phyloP scores from a whole-genome alignment of 2,329 filamentous ascomycete species.

The Achaetomium macrosporum region DNA sequence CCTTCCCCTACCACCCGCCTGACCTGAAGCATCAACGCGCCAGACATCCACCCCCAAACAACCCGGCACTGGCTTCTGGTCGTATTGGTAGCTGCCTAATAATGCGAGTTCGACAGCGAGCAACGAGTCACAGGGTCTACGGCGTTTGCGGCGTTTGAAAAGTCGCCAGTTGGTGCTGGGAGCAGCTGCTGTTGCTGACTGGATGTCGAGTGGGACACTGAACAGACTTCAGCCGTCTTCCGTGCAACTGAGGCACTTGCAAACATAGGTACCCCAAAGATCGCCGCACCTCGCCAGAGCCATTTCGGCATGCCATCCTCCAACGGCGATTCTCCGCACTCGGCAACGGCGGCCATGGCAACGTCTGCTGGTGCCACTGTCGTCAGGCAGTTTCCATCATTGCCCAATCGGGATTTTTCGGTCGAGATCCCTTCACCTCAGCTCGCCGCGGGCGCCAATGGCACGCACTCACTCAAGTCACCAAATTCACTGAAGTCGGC shows the following conservation, averaged over 20 bases:
- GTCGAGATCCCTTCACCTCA: slow-evolving; percentile 45
- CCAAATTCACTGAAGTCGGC: slow-evolving; percentile 43
- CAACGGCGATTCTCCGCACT: slow-evolving; percentile 47
- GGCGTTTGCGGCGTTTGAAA: slow-evolving; percentile 14
- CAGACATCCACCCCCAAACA: neutral
- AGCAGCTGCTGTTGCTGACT: neutral
- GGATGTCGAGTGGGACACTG: slow-evolving; percentile 5
- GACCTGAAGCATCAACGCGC: slow-evolving; percentile 3
- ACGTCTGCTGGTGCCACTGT: slow-evolving; percentile 34
- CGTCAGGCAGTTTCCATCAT: slow-evolving; percentile 39
- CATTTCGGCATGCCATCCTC: slow-evolving; percentile 44
- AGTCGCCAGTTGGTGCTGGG: slow-evolving; percentile 2
- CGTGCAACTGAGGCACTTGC: neutral
- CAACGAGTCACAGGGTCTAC: slow-evolving; percentile 11
- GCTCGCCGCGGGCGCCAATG: slow-evolving; percentile 37
- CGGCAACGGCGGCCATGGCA: slow-evolving; percentile 31
- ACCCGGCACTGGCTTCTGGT: slow-evolving; percentile 4
- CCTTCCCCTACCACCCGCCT: slow-evolving; percentile 9
- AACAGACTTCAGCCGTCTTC: neutral
- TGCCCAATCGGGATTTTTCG: slow-evolving; percentile 44
- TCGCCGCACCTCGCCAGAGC: too few species aligned
- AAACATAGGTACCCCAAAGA: neutral
- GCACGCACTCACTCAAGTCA: slow-evolving; percentile 43
- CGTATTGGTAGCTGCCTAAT: slow-evolving; percentile 10
- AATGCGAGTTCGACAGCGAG: slow-evolving; percentile 18